These are phyloP conservation scores for Fusarium marasasianum DNA, from an alignment of 2,329 filamentous ascomycete genomes.

Conservation along the genomic window DNA sequence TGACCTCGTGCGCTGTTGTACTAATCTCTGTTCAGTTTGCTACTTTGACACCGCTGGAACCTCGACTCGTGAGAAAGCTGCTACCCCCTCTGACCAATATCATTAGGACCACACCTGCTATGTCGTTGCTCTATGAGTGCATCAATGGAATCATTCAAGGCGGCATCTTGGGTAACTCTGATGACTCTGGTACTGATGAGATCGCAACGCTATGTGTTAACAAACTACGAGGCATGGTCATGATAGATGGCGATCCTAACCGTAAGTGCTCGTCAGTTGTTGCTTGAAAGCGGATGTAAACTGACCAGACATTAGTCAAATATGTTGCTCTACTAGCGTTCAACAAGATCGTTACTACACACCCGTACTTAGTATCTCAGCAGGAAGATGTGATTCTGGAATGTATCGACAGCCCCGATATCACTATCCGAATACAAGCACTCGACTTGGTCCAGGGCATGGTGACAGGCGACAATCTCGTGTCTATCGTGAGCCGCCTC, in stretches of 20 bases:
- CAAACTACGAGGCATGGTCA: conserved; percentile 93
- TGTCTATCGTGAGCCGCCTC: conserved; percentile 84
- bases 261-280: conserved; percentile 62
- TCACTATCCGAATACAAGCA: conserved; percentile 93
- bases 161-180: conserved; percentile 85
- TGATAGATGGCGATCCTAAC: conserved; percentile 93
- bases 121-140: conserved; percentile 98
- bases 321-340: conserved; percentile 96
- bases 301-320: conserved; percentile 72
- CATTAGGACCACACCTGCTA: conserved; percentile 92
- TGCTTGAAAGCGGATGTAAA: background rate
- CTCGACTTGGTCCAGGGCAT: conserved; percentile 92
- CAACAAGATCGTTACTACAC: conserved; percentile 90
- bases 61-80: conserved; percentile 88
- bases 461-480: conserved; percentile 87
- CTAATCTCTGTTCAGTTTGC: conserved; percentile 75
- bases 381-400: conserved; percentile 97
- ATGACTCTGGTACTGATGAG: conserved; percentile 86
- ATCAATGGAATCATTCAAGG: conserved; percentile 99
- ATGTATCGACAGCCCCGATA: conserved; percentile 94
- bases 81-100: conserved; percentile 90
- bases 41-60: conserved; percentile 90
- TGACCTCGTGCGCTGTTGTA: background rate
- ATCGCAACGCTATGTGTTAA: conserved; percentile 91
- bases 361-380: conserved; percentile 86